Evolutionary conservation across 805 yeast genomes (phyloP).

Genomic region (Clavispora carvajalis): DNA sequence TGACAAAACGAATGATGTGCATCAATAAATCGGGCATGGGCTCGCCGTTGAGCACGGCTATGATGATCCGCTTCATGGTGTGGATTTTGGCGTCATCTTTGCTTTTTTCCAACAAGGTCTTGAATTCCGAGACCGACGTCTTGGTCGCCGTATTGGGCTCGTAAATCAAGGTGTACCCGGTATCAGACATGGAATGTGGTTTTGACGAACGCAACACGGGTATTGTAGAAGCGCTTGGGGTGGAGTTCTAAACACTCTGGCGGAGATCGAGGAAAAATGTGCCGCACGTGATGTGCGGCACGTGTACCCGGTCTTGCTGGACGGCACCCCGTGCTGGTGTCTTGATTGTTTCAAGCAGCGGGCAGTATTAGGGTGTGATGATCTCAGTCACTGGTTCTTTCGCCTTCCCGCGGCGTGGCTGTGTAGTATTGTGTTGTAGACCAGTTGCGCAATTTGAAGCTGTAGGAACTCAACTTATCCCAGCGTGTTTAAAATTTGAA

Average conservation of each 20-base stretch:
- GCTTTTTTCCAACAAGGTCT: conserved; percentile 77
- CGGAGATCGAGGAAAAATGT: background rate
- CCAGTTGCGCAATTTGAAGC: too few relatives aligned
- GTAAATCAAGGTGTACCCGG: conserved; percentile 73
- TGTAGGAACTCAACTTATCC: too few relatives aligned
- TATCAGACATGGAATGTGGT: conserved; percentile 12
- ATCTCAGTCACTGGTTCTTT: too few relatives aligned
- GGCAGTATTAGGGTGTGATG: too few relatives aligned
- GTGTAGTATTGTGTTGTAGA: too few relatives aligned
- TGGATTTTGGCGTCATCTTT: conserved; percentile 81
- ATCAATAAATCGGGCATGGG: conserved; percentile 87
- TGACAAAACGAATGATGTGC: conserved; percentile 95
- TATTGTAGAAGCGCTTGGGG: background rate
- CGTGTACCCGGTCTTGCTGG: background rate
- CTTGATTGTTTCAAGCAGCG: too few relatives aligned
- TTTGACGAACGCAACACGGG: background rate
- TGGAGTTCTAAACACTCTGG: conserved; percentile 1
- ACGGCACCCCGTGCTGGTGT: too few relatives aligned
- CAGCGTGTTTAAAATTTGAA: too few relatives aligned
- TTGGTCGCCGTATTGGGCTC: conserved; percentile 67
- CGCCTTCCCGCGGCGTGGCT: too few relatives aligned
- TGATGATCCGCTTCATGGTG: conserved; percentile 83
- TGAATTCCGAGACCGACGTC: conserved; percentile 67
- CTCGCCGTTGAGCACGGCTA: conserved; percentile 87
- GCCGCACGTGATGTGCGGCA: background rate